Conservation (phyloP, 768 basidiomycete genomes). For the Serendipita sp. region DNA sequence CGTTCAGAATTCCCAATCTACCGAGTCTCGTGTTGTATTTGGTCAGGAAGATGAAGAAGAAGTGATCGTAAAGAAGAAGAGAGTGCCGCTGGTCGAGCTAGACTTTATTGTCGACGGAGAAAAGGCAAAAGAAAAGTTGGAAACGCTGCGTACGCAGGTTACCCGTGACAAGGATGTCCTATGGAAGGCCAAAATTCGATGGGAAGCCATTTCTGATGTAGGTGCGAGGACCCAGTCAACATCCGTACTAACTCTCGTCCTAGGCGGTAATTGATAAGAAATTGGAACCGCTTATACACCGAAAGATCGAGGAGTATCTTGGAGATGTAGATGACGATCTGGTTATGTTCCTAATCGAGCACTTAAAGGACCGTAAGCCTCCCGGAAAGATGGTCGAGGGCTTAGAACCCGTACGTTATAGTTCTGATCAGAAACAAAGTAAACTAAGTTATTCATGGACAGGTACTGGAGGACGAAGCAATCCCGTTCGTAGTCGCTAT, state of each 20-base stretch:
- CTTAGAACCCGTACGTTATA: slow-evolving; percentile 65
- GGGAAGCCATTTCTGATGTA: slow-evolving; percentile 84
- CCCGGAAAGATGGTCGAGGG: slow-evolving; percentile 78
- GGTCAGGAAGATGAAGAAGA: slow-evolving; percentile 79
- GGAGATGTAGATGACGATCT: slow-evolving; percentile 89
- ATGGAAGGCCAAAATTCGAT: slow-evolving; percentile 74
- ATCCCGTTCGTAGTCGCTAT: slow-evolving; percentile 55
- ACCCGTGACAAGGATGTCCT: slow-evolving; percentile 62
- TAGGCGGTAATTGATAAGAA: slow-evolving; percentile 72
- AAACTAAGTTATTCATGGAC: not conserved
- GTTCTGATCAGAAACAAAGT: not conserved
- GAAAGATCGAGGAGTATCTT: slow-evolving; percentile 70
- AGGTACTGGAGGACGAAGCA: slow-evolving; percentile 92
- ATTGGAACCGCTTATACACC: slow-evolving; percentile 68
- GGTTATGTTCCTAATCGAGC: slow-evolving; percentile 85
- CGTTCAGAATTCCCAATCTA: slow-evolving; percentile 22
- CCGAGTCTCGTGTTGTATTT: slow-evolving; percentile 47
- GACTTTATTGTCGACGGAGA: slow-evolving; percentile 73
- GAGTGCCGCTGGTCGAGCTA: slow-evolving; percentile 73
- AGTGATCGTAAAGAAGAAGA: slow-evolving; percentile 55
- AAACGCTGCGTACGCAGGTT: slow-evolving; percentile 57
- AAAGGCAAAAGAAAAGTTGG: slow-evolving; percentile 61
- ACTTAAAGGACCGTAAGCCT: slow-evolving; percentile 77
- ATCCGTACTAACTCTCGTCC: slow-evolving; percentile 7
- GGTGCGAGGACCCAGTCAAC: slow-evolving; percentile 19